Conservation (phyloP, 2,329 filamentous ascomycete species). For the Metarhizium anisopliae region DNA sequence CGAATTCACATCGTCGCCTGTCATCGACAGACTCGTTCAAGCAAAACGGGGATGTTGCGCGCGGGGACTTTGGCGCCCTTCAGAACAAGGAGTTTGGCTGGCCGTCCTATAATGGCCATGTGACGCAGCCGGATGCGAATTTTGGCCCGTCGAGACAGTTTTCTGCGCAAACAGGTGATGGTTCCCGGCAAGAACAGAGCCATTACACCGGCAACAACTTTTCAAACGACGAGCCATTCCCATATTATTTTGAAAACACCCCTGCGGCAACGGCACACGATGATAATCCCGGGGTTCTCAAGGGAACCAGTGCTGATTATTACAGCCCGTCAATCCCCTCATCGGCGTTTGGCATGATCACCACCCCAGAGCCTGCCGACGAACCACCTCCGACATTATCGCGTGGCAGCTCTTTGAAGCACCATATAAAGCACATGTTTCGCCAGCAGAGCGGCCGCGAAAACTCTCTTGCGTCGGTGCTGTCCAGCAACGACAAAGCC, state of each 20-base stretch:
- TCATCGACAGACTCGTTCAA: constrained; percentile 30
- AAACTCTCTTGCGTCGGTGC: constrained; percentile 16
- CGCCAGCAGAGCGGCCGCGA: constrained; percentile 24
- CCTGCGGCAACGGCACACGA: constrained; percentile 16
- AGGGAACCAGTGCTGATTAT: constrained; percentile 30
- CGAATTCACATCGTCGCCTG: constrained; percentile 19
- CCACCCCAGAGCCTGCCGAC: constrained; percentile 12
- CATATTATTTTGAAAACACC: constrained; percentile 17
- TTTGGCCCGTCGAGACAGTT: not conserved
- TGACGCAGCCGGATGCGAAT: not conserved
- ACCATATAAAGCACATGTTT: constrained; percentile 27
- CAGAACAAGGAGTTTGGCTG: constrained; percentile 19
- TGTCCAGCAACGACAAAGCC: not conserved
- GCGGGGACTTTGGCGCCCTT: constrained; percentile 12
- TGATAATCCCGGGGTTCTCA: constrained; percentile 22
- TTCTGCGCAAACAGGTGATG: not conserved
- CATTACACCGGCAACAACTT: not conserved
- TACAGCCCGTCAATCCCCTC: constrained; percentile 32
- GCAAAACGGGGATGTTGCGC: constrained; percentile 18
- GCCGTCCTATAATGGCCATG: constrained; percentile 11
- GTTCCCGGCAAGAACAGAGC: not conserved
- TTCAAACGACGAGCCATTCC: constrained; percentile 8
- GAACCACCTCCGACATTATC: constrained; percentile 15
- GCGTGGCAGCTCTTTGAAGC: constrained; percentile 24
- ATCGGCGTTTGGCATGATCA: constrained; percentile 30